Conservation (phyloP, 768 basidiomycete genomes). For the Zangia roseola region DNA sequence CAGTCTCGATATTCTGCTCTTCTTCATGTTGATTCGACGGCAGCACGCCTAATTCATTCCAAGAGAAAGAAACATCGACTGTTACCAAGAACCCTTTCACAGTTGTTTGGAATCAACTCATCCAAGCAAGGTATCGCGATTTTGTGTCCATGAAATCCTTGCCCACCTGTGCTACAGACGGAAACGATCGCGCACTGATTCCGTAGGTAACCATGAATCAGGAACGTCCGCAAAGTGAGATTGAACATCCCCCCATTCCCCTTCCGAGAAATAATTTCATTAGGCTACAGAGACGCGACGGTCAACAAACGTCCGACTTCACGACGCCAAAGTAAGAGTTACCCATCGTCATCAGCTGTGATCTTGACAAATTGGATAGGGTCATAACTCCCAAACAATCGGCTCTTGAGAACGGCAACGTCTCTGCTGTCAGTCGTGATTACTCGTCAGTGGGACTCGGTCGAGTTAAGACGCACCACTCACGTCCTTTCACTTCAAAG, state of each 20-base stretch:
- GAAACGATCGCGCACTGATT: constrained; percentile 26
- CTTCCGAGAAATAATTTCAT: not conserved
- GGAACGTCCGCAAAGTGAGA: constrained; percentile 25
- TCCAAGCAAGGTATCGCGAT: constrained; percentile 13
- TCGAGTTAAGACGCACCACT: not conserved
- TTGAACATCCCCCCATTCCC: not conserved
- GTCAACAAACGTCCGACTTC: constrained; percentile 4
- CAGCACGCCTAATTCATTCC: not conserved
- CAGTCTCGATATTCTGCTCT: not conserved
- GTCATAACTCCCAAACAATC: not conserved
- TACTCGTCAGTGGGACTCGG: constrained; percentile 8
- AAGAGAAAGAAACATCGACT: not conserved
- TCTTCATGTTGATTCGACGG: not conserved
- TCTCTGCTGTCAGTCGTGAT: constrained; percentile 1
- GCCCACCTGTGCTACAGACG: constrained; percentile 11
- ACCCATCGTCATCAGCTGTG: not conserved
- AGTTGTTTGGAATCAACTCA: constrained; percentile 21
- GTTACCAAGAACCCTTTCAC: constrained; percentile 16
- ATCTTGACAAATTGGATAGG: constrained; percentile 1
- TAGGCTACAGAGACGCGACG: constrained; percentile 8
- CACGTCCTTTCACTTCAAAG: constrained; percentile 4
- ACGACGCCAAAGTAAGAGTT: constrained; percentile 4
- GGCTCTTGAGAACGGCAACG: not conserved
- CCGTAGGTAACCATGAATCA: constrained; percentile 7
- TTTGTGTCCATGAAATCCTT: not conserved